A percentile compares a stretch with the other conserved stretches of the same genome.
These are phyloP conservation scores for Candida pseudoviswanathii DNA, from an alignment of 1,139 yeast species.

Conservation along the genomic window DNA sequence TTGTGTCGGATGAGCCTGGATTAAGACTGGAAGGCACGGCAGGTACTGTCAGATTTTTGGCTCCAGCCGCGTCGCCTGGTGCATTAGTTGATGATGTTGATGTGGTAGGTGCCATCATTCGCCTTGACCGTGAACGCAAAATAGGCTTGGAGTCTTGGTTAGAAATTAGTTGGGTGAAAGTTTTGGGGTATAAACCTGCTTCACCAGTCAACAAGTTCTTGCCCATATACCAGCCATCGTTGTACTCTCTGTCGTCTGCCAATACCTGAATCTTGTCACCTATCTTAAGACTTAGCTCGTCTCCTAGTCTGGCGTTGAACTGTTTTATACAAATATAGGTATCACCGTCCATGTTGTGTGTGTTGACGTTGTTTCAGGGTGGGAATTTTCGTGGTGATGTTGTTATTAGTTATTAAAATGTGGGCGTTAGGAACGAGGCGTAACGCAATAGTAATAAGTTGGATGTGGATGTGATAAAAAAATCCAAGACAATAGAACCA, in stretches of 20 bases:
- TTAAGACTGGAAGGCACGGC: conserved; percentile 8
- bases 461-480: too few relatives aligned
- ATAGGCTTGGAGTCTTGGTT: conserved; percentile 26
- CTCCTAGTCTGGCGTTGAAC: conserved; percentile 84
- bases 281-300: conserved; percentile 75
- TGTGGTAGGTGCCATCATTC: conserved; percentile 34
- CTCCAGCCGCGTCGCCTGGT: not conserved
- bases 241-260: conserved; percentile 89
- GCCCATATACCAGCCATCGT: conserved; percentile 98
- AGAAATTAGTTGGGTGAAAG: conserved; percentile 62
- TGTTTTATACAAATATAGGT: conserved; percentile 71
- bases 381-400: not conserved
- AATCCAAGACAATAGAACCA: too few relatives aligned
- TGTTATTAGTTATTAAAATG: not conserved
- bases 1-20: conserved; percentile 4
- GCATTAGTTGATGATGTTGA: not conserved
- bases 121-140: conserved; percentile 62
- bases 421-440: too few relatives aligned
- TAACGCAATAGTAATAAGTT: too few relatives aligned
- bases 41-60: conserved; percentile 7
- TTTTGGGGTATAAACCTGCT: conserved; percentile 88
- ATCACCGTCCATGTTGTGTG: conserved; percentile 13
- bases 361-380: not conserved
- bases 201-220: conserved; percentile 67
- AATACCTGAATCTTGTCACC: conserved; percentile 90